These are phyloP conservation scores for Candida glucosophila DNA, from an alignment of 1,139 yeast genomes.

Conservation along the genomic window DNA sequence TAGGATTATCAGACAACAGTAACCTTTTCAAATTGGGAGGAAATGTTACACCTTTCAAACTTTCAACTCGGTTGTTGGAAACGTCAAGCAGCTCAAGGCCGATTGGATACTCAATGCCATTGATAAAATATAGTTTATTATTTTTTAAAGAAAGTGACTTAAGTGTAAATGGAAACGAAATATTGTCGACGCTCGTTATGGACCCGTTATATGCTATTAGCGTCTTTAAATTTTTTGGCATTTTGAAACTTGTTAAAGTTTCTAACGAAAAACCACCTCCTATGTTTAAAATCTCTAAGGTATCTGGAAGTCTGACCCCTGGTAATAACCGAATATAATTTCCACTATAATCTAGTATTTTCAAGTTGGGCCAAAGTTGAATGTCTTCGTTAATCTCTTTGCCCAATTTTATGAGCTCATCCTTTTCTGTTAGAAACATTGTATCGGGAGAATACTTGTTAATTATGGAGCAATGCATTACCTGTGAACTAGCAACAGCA, in stretches of 20 bases:
- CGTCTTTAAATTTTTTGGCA: conserved; percentile 25
- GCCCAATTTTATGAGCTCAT: conserved; percentile 25
- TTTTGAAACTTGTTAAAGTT: conserved; percentile 32
- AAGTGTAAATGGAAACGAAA: conserved; percentile 25
- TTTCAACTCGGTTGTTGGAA: conserved; percentile 35
- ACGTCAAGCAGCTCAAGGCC: conserved; percentile 24
- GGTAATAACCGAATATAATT: conserved; percentile 32
- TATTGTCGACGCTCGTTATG: conserved; percentile 28
- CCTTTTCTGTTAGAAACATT: conserved; percentile 26
- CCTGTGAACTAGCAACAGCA: conserved; percentile 18
- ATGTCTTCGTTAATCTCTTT: conserved; percentile 35
- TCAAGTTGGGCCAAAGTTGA: conserved; percentile 25
- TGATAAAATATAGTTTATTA: conserved; percentile 34
- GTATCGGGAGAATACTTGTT: conserved; percentile 30
- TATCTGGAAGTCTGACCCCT: conserved; percentile 32
- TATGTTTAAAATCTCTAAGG: conserved; percentile 29
- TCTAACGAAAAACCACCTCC: conserved; percentile 36
- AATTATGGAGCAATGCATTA: conserved; percentile 31
- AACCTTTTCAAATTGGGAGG: conserved; percentile 25
- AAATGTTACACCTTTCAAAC: conserved; percentile 29
- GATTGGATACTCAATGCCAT: conserved; percentile 32
- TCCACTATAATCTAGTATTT: conserved; percentile 30
- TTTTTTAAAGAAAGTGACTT: conserved; percentile 27
- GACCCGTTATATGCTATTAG: conserved; percentile 29
- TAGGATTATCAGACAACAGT: conserved; percentile 32